Conservation (phyloP, 2,329 filamentous ascomycete genomes). For the Epichloe coenophiala region DNA sequence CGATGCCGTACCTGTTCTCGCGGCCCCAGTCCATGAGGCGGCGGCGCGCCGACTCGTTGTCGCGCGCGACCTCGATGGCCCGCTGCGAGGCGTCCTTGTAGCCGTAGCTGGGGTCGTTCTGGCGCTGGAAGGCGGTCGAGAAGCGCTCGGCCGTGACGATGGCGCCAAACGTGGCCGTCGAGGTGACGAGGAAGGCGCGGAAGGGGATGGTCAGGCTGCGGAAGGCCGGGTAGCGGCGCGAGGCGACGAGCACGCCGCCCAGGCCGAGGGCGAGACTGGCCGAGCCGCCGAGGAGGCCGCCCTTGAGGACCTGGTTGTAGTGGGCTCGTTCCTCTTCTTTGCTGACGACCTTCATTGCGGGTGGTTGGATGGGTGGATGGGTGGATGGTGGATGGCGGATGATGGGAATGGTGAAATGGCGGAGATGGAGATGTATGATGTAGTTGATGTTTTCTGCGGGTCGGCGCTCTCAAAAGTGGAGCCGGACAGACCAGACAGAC, state of each 20-base stretch:
- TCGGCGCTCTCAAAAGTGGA: too few species aligned
- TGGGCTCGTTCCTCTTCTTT: slow-evolving; percentile 84
- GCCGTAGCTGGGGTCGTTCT: slow-evolving; percentile 51
- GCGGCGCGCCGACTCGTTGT: slow-evolving; percentile 43
- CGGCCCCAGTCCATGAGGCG: slow-evolving; percentile 59
- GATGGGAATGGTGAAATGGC: neutral
- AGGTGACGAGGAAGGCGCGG: slow-evolving; percentile 79
- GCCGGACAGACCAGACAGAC: too few species aligned
- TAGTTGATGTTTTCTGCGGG: too few species aligned
- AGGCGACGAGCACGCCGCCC: slow-evolving; percentile 53
- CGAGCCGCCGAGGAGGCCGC: slow-evolving; percentile 60
- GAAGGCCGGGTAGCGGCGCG: slow-evolving; percentile 63
- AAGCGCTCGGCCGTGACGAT: slow-evolving; percentile 77
- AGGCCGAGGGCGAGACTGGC: slow-evolving; percentile 55
- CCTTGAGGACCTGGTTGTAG: slow-evolving; percentile 68
- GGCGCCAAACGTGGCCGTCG: slow-evolving; percentile 67
- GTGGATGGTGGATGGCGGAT: too few species aligned
- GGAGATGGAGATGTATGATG: neutral
- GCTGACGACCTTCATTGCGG: slow-evolving; percentile 79
- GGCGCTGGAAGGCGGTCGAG: slow-evolving; percentile 50
- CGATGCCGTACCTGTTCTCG: slow-evolving; percentile 75
- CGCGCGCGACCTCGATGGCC: slow-evolving; percentile 37
- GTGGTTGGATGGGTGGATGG: neutral
- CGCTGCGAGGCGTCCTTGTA: slow-evolving; percentile 53
- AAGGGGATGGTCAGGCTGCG: slow-evolving; percentile 75